Percentiles rank a stretch among this genome's conserved stretches.
Evolutionary conservation across 2,329 filamentous ascomycete species (phyloP).

Genomic region (Clonostachys sp.): DNA sequence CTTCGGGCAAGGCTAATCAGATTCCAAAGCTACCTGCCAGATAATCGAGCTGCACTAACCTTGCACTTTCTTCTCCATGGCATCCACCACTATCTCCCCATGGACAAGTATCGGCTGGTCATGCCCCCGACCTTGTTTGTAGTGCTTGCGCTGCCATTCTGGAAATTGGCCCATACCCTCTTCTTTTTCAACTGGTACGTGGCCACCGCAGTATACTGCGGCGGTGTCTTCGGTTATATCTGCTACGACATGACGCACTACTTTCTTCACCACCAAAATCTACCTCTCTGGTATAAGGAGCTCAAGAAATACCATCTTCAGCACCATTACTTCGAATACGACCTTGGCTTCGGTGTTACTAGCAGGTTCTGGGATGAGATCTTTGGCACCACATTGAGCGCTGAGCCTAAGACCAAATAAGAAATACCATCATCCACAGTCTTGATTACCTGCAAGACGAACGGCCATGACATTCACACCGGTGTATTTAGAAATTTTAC

Average conservation of each 20-base stretch:
- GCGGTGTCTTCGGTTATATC: constrained; percentile 91
- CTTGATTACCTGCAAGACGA: too few species aligned
- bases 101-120: constrained; percentile 95
- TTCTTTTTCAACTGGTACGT: constrained; percentile 85
- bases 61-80: constrained; percentile 92
- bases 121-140: constrained; percentile 93
- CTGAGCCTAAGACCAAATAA: constrained; percentile 18
- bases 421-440: too few species aligned
- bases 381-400: constrained; percentile 78
- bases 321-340: constrained; percentile 97
- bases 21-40: constrained; percentile 68
- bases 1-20: neutral
- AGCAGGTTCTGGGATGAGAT: constrained; percentile 93
- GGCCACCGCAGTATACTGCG: constrained; percentile 74
- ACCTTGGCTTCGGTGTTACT: constrained; percentile 95
- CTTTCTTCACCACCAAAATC: constrained; percentile 92
- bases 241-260: constrained; percentile 98
- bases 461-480: too few species aligned
- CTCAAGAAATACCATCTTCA: constrained; percentile 97
- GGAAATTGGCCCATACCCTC: constrained; percentile 78
- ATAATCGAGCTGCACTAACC: constrained; percentile 84
- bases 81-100: constrained; percentile 97
- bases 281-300: constrained; percentile 83
- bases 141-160: constrained; percentile 82
- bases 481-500: too few species aligned